Percentiles rank a stretch among this genome's conserved stretches.
phyloP scores from a whole-genome alignment of 1,284 basidiomycete species.

The Marasmius oreades region DNA sequence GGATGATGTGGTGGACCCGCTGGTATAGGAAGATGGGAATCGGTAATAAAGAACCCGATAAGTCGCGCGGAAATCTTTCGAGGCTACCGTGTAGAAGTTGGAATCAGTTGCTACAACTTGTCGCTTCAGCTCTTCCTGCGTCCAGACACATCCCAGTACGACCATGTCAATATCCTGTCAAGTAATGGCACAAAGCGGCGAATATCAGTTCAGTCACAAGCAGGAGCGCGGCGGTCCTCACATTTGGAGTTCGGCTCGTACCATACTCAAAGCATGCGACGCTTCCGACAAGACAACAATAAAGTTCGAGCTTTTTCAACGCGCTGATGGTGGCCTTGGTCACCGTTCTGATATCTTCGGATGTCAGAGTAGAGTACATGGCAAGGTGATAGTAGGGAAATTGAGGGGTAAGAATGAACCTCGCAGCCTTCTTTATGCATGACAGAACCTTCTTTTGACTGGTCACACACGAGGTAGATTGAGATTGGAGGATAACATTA shows the following conservation, averaged over 20 bases:
- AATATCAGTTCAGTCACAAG: too few species aligned
- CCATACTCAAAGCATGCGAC: conserved; percentile 25
- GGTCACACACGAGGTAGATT: background rate
- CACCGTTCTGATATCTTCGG: background rate
- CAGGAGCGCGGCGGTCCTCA: conserved; percentile 9
- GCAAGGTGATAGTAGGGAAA: background rate
- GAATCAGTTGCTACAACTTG: conserved; percentile 30
- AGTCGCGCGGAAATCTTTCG: conserved; percentile 35
- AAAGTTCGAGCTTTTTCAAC: background rate
- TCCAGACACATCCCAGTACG: conserved; percentile 31
- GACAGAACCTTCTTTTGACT: background rate
- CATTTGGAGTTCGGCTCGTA: conserved; percentile 21
- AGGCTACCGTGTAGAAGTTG: conserved; percentile 37
- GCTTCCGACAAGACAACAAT: conserved; percentile 24
- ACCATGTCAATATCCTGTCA: conserved; percentile 51
- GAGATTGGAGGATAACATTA: background rate
- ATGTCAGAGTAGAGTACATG: background rate
- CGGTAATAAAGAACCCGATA: conserved; percentile 38
- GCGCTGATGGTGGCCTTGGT: background rate
- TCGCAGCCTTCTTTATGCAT: background rate
- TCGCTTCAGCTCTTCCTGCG: conserved; percentile 39
- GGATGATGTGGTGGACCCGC: too few species aligned
- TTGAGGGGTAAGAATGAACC: background rate
- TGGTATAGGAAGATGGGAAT: background rate
- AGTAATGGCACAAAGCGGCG: background rate